Evolutionary conservation across 208 protist species (phyloP), one percentile per base, ranked within the genome.

Genomic region (Trypanosoma platydactyli): DNA sequence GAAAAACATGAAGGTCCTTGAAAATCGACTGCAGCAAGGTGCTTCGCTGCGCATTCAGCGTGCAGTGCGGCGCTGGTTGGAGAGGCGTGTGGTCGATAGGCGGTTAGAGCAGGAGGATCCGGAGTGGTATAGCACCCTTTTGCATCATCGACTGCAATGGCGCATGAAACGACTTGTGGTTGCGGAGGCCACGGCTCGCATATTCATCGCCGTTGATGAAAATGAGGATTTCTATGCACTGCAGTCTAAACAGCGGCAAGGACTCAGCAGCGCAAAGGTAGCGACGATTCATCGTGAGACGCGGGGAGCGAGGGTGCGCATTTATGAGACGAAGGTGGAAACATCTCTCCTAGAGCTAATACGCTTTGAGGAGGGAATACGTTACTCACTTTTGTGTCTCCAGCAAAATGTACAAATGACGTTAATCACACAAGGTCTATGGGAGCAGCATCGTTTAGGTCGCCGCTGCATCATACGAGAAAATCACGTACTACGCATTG

Each of bases 11-110:
- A 71, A 73, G 25, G 60, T 70, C 13, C 71, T 83, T 45, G 68
- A 73, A 22, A 59, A 62, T 55, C 68, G 76, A 30, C 54, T 82
- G 18, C 75, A 66, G 13, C 73, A 78, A 20, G 77, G 71, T 41
- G 78, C 79, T 2, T 68, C 79, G 6, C 49, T 68, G 25, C 60
- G 80, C 13, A 84, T 88, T 52, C 78, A 78, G 1, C 68, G 76
- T 9, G 78, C 78, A 24, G 82, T 88, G 48, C 73, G 82, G 25
- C 71, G 71, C 25, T 88, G 79, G 79, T 68, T 77, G 40, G 78
- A 82, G 70, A 68, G 71, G 64, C 71, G 68, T 20, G 71, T 59
- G 7, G 22, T 71, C 25, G 66, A 80, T 38, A 63, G 56, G 49
- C 56, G 70, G 18, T 68, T 80, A 59, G 30, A 68, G 53, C 42